Conservation (phyloP, 2,329 filamentous ascomycete genomes). For the Apiospora pterosperma region DNA sequence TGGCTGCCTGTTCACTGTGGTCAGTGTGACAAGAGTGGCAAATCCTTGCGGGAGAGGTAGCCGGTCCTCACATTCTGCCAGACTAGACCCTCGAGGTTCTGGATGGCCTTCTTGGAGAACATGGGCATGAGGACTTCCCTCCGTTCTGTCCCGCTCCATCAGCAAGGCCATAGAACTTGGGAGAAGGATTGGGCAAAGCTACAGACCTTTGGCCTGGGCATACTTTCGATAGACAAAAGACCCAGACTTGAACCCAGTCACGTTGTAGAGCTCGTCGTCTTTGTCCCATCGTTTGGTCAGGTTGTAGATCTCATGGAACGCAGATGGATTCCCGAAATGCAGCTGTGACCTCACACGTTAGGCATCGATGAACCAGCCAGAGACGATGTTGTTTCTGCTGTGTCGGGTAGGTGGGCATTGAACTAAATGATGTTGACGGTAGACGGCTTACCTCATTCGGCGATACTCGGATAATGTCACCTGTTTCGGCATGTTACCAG, state of each 20-base stretch:
- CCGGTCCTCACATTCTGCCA: neutral
- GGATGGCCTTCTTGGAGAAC: neutral
- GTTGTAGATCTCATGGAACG: slow-evolving; percentile 3
- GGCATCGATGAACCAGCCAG: neutral
- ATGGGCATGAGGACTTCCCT: neutral
- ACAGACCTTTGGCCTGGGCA: neutral
- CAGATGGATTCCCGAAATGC: neutral
- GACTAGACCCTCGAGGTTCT: neutral
- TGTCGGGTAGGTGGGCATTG: too few species aligned
- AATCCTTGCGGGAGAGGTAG: neutral
- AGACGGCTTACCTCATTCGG: neutral
- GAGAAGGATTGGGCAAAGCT: neutral
- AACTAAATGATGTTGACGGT: too few species aligned
- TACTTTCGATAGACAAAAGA: neutral
- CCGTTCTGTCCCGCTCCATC: slow-evolving; percentile 10
- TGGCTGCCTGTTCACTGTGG: slow-evolving; percentile 13
- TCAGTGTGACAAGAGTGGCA: neutral
- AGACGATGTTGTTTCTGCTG: too few species aligned
- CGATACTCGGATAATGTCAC: neutral
- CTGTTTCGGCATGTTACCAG: neutral
- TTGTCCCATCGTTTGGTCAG: neutral
- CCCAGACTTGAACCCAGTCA: neutral
- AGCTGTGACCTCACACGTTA: neutral
- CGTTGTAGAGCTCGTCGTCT: neutral
- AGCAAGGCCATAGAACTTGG: neutral